A percentile compares a stretch with the other conserved stretches of the same genome.
phyloP scores from a whole-genome alignment of 257 asterid genomes.

The Oldenlandia corymbosa region DNA sequence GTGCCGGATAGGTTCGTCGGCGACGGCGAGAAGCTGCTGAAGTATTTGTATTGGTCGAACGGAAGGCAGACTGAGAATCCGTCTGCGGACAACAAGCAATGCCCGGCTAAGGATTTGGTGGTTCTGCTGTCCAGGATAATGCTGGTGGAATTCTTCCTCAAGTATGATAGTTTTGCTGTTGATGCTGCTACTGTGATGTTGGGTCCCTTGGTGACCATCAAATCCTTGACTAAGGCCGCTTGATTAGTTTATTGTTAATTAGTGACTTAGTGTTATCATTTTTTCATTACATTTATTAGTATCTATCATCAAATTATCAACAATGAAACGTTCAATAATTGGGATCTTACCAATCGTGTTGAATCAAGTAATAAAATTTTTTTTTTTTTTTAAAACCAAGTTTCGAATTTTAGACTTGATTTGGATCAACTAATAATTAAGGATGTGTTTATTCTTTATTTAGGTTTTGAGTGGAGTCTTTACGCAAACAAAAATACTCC shows the following conservation, averaged over 20 bases:
- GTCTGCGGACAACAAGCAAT: slow-evolving; percentile 50
- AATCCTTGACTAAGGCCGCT: slow-evolving; percentile 31
- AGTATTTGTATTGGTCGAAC: slow-evolving; percentile 73
- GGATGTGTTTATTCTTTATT: too few species aligned
- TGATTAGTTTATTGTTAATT: background rate
- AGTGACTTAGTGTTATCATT: too few species aligned
- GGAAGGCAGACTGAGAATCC: slow-evolving; percentile 56
- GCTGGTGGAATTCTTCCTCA: slow-evolving; percentile 65
- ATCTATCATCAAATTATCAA: too few species aligned
- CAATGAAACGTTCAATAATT: too few species aligned
- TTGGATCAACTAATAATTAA: too few species aligned
- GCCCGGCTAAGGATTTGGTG: slow-evolving; percentile 55
- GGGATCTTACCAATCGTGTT: too few species aligned
- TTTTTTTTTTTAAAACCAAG: too few species aligned
- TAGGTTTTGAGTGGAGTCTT: too few species aligned
- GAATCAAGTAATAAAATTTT: too few species aligned
- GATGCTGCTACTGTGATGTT: slow-evolving; percentile 28
- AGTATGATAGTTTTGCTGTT: slow-evolving; percentile 46
- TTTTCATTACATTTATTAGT: too few species aligned
- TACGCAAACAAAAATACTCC: too few species aligned
- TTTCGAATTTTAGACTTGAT: too few species aligned
- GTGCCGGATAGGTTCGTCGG: slow-evolving; percentile 56
- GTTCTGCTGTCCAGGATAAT: slow-evolving; percentile 48
- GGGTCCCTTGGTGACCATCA: slow-evolving; percentile 47
- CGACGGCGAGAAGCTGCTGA: slow-evolving; percentile 43